Evolutionary conservation across 2,329 filamentous ascomycete genomes (phyloP).

Genomic region (Sclerotinia borealis): DNA sequence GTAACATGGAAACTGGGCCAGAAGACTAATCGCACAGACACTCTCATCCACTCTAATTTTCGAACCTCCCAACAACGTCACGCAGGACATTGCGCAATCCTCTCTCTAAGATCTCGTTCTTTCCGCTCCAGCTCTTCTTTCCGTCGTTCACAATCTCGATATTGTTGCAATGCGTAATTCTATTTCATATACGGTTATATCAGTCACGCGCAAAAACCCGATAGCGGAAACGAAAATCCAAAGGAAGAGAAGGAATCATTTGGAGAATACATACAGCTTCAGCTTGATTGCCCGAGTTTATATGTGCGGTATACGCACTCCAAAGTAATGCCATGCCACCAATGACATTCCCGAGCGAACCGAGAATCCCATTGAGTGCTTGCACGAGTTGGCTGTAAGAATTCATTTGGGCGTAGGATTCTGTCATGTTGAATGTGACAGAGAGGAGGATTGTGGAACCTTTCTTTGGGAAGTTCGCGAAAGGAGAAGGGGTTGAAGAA

Average conservation of each 20-base stretch:
- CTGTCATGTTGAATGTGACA: neutral
- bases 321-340: neutral
- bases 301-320: neutral
- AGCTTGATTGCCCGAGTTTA: neutral
- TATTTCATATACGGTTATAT: neutral
- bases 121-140: neutral
- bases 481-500: neutral
- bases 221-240: too few relatives aligned
- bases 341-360: neutral
- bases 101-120: neutral
- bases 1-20: too few relatives aligned
- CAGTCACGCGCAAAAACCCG: too few relatives aligned
- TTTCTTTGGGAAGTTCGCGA: neutral
- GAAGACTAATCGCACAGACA: neutral
- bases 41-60: neutral
- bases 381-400: neutral
- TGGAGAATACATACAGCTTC: neutral
- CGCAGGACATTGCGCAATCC: neutral
- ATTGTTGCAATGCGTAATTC: neutral
- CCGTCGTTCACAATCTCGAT: neutral
- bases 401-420: neutral
- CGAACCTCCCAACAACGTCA: neutral
- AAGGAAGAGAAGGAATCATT: too few relatives aligned
- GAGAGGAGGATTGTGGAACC: neutral
- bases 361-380: neutral